These are phyloP conservation scores for Candida lessepsii DNA, from an alignment of 805 yeast species.

Conservation along the genomic window DNA sequence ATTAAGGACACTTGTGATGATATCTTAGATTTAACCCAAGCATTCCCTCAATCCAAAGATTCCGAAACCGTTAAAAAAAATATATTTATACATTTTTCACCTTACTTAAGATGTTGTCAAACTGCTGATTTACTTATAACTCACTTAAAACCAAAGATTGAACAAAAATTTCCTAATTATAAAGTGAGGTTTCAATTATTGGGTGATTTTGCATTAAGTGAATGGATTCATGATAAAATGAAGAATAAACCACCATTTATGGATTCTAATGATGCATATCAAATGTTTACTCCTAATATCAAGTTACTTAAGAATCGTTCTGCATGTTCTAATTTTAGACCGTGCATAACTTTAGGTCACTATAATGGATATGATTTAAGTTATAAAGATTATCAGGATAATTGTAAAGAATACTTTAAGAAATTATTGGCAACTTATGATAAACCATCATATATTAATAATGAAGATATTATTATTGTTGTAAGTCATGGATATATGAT, in stretches of 20 bases:
- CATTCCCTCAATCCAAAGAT: conserved; percentile 15
- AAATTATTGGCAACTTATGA: conserved; percentile 44
- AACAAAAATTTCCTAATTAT: conserved; percentile 24
- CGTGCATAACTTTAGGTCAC: conserved; percentile 42
- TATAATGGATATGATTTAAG: conserved; percentile 42
- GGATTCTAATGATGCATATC: conserved; percentile 45
- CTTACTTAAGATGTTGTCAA: conserved; percentile 45
- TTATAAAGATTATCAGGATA: conserved; percentile 38
- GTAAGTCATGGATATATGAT: conserved; percentile 44
- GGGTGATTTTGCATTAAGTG: conserved; percentile 45
- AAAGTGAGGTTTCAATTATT: conserved; percentile 37
- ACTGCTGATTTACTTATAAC: conserved; percentile 40
- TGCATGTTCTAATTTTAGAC: conserved; percentile 40
- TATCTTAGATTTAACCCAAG: conserved; percentile 21
- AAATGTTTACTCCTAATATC: conserved; percentile 45
- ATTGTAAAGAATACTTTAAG: conserved; percentile 39
- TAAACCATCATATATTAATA: conserved; percentile 29
- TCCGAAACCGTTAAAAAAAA: conserved; percentile 23
- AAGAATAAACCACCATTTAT: conserved; percentile 39
- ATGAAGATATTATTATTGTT: conserved; percentile 36
- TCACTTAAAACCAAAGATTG: conserved; percentile 24
- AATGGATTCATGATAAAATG: conserved; percentile 48
- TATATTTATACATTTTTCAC: conserved; percentile 40
- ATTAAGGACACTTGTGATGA: conserved; percentile 28
- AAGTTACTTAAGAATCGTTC: conserved; percentile 32